Conservation (phyloP, 768 basidiomycete genomes). For the Lentinula boryana region DNA sequence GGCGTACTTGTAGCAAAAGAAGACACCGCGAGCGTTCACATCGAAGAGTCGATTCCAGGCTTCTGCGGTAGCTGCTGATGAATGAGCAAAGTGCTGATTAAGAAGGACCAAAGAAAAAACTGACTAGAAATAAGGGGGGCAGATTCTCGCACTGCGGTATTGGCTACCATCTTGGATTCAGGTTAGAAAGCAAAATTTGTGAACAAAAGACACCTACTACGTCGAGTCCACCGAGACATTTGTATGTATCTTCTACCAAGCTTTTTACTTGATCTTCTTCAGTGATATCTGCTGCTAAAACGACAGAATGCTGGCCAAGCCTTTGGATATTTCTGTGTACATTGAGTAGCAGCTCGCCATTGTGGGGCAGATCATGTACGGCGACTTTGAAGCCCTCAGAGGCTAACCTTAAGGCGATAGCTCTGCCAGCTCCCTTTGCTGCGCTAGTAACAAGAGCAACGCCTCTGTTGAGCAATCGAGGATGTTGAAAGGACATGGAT, state of each 20-base stretch:
- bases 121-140: neutral
- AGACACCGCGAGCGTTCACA: slow-evolving; percentile 15
- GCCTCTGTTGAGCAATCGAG: slow-evolving; percentile 5
- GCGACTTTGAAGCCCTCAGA: slow-evolving; percentile 30
- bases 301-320: neutral
- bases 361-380: slow-evolving; percentile 23
- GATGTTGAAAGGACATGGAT: neutral
- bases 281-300: slow-evolving; percentile 19
- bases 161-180: slow-evolving; percentile 13
- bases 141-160: slow-evolving; percentile 11
- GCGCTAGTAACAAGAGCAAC: slow-evolving; percentile 33
- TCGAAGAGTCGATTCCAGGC: slow-evolving; percentile 10
- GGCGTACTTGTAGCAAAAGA: slow-evolving; percentile 18
- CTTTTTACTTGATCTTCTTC: slow-evolving; percentile 21
- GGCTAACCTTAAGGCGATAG: slow-evolving; percentile 31
- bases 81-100: neutral
- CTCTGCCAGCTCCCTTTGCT: slow-evolving; percentile 32
- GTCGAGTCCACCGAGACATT: slow-evolving; percentile 21
- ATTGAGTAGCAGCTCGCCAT: neutral
- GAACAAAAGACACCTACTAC: slow-evolving; percentile 17
- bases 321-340: neutral
- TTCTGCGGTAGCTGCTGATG: neutral
- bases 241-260: slow-evolving; percentile 19
- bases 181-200: neutral
- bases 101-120: neutral